Conservation (phyloP, 1,284 basidiomycete genomes). For the Taiwanofungus camphoratus region DNA sequence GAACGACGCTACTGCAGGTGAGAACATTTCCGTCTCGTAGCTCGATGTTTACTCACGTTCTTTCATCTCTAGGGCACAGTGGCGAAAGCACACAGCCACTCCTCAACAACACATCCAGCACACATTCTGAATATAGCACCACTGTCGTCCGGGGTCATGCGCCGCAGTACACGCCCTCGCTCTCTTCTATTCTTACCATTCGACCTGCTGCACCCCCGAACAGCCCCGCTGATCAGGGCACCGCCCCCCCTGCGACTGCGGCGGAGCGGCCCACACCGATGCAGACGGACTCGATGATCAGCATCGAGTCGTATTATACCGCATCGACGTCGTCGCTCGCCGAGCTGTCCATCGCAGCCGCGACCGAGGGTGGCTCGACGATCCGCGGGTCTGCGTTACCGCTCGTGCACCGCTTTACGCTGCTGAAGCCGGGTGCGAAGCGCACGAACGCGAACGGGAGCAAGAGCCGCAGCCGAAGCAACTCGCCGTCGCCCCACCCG, state of each 20-base stretch:
- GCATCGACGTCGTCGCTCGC: conserved; percentile 42
- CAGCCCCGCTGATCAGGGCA: conserved; percentile 23
- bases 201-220: conserved; percentile 49
- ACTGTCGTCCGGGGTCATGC: conserved; percentile 51
- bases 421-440: conserved; percentile 72
- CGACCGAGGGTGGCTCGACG: conserved; percentile 69
- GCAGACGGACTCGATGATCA: conserved; percentile 47
- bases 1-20: conserved; percentile 38
- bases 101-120: conserved; percentile 40
- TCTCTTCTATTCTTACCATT: conserved; percentile 72
- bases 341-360: conserved; percentile 52
- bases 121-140: conserved; percentile 60
- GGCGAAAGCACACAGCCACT: conserved; percentile 50
- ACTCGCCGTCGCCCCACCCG: conserved; percentile 24
- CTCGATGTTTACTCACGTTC: conserved; percentile 1
- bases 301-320: conserved; percentile 67
- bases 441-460: conserved; percentile 21
- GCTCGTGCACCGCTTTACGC: conserved; percentile 78
- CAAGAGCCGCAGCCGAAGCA: conserved; percentile 21
- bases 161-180: conserved; percentile 42
- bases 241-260: conserved; percentile 18
- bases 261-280: conserved; percentile 23
- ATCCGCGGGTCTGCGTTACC: conserved; percentile 43
- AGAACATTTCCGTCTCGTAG: conserved; percentile 10
- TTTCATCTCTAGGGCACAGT: conserved; percentile 25